phyloP scores from a whole-genome alignment of 129 eudicot genomes.

The sunflower (Helianthus annuus) region DNA sequence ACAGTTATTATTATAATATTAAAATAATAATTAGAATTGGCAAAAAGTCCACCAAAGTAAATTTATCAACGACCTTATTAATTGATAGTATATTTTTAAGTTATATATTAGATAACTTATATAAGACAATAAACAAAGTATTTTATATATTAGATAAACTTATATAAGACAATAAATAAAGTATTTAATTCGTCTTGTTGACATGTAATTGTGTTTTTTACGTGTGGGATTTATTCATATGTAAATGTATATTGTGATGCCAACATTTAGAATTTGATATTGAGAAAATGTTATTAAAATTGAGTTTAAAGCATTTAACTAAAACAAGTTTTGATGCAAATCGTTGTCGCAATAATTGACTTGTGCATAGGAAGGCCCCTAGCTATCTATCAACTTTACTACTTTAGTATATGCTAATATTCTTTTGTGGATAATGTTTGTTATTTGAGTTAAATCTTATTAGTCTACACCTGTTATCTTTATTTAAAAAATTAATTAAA shows the following conservation, averaged over 20 bases:
- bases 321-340: background rate
- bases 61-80: too few relatives aligned
- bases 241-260: background rate
- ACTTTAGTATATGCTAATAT: slow-evolving; percentile 3
- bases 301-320: background rate
- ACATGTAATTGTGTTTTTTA: slow-evolving; percentile 1
- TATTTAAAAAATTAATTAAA: too few relatives aligned
- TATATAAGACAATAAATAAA: too few relatives aligned
- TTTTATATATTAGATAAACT: too few relatives aligned
- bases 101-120: too few relatives aligned
- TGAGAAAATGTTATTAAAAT: background rate
- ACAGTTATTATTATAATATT: too few relatives aligned
- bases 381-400: slow-evolving; percentile 1
- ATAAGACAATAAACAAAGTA: too few relatives aligned
- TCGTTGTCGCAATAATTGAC: slow-evolving; percentile 24
- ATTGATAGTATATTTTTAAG: too few relatives aligned
- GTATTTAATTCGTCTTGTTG: background rate
- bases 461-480: too few relatives aligned
- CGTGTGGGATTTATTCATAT: slow-evolving; percentile 14
- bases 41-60: too few relatives aligned
- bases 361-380: slow-evolving; percentile 1
- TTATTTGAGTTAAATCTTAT: background rate
- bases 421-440: slow-evolving; percentile 4
- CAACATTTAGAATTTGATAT: slow-evolving; percentile 2
- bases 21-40: too few relatives aligned